These are phyloP conservation scores for Arthrinium puccinioides DNA, from an alignment of 2,329 filamentous ascomycete species.

Conservation along the genomic window DNA sequence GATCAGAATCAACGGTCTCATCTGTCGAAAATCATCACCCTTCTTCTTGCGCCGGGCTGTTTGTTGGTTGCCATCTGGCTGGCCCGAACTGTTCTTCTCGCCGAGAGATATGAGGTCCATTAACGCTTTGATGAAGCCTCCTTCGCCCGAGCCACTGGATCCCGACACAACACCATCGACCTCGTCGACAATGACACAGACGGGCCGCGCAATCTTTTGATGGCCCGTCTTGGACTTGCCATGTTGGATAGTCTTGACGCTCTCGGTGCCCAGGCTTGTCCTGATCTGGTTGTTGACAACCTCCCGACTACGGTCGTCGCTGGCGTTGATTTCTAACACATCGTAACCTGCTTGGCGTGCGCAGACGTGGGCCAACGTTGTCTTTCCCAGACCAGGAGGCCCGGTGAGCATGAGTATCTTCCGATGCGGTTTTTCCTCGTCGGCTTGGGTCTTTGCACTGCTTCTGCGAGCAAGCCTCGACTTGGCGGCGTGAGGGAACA, in stretches of 20 bases:
- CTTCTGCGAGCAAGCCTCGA: constrained; percentile 44
- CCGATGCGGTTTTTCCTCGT: constrained; percentile 69
- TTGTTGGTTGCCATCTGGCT: constrained; percentile 20
- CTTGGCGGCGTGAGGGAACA: constrained; percentile 72
- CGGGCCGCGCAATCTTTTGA: constrained; percentile 71
- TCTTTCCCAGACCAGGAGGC: constrained; percentile 90
- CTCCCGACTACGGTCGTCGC: constrained; percentile 82
- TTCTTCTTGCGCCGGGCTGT: constrained; percentile 56
- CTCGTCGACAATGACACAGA: constrained; percentile 93
- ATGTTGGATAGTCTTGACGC: constrained; percentile 70
- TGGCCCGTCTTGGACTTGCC: constrained; percentile 41
- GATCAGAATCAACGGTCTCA: constrained; percentile 85
- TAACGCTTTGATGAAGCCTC: constrained; percentile 89
- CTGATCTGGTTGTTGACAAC: constrained; percentile 88
- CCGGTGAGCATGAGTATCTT: constrained; percentile 90
- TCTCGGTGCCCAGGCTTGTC: constrained; percentile 90
- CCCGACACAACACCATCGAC: constrained; percentile 90
- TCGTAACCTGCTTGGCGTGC: constrained; percentile 94
- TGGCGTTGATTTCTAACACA: constrained; percentile 94
- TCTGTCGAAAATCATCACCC: constrained; percentile 77
- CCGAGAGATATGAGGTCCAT: constrained; percentile 85
- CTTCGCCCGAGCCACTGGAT: constrained; percentile 70
- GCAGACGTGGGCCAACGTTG: constrained; percentile 91
- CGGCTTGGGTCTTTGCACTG: constrained; percentile 35
- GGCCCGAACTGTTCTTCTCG: constrained; percentile 61